Evolutionary conservation across 768 basidiomycete genomes (phyloP), one percentile per base, ranked within the genome.

Genomic region (Termitomyces sp.): DNA sequence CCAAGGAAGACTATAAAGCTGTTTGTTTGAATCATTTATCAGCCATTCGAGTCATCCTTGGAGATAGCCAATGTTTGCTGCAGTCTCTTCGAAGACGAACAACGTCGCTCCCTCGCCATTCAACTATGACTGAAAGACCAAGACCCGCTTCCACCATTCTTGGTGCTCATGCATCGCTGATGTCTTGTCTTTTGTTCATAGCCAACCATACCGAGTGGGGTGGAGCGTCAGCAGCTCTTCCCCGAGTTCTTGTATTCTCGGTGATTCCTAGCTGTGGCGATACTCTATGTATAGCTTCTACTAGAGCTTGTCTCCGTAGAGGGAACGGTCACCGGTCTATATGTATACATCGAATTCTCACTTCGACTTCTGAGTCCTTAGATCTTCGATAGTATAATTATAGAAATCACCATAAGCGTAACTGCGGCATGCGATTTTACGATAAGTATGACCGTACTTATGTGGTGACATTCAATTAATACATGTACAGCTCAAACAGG

Each of bases 161-260:
- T 74, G 75, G 75, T 65, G 71, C 65, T 66, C 25, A 25, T 25
- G 25, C 25, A 25, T 25, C 25, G 25, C 25, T 25, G 25, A 25
- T 25, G 25, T 25, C 53, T 37, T 71, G 70, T 68, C 60, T 69
- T 81, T 74, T 83, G 81, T 83, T 84, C 83, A 84, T 84, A 83
- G 82, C 77, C 80, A 76, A 80, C 77, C 81, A 81, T 64, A 61
- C 46, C 60, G 59, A 79, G 79, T 79, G 76, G 75, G 69, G 36
- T 58, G 68, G 77, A 74, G 80, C 72, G 80, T 78, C 77, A 32
- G 71, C 65, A 66, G 64, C 31, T 34, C 66, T 64, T 63, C 47
- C 65, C 53, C 51, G 31, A 17, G 32, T 57, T 29, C 31, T 34
- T 31, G 42, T 9, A 46, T 9, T 25, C 25, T 25, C 25, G 25